These are phyloP conservation scores for Blastocystis sp. DNA, from an alignment of 352 stramenopile genomes.

Conservation along the genomic window DNA sequence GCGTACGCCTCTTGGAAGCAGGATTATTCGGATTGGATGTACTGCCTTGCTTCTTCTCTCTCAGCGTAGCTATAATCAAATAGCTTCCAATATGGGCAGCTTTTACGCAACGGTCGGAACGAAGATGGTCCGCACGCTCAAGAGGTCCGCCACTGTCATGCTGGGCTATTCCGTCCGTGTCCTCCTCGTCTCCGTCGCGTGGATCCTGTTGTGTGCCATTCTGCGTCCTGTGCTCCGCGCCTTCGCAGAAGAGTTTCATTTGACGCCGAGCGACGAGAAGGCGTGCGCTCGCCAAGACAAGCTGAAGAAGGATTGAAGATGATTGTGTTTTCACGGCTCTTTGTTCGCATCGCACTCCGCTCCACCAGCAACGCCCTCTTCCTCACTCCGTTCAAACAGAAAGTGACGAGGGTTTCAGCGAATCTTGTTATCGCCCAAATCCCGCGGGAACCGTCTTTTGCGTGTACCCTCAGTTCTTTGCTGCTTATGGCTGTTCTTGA, in stretches of 20 bases:
- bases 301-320: neutral
- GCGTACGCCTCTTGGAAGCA: slow-evolving; percentile 22
- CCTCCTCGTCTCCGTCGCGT: slow-evolving; percentile 3
- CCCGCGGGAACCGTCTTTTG: neutral
- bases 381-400: no score
- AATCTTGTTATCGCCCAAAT: neutral
- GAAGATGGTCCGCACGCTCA: neutral
- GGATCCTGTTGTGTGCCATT: neutral
- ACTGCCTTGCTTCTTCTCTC: neutral
- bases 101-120: neutral
- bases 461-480: neutral
- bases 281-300: neutral
- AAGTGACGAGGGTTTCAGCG: neutral
- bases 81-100: neutral
- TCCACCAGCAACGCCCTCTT: neutral
- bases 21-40: slow-evolving; percentile 11
- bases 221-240: neutral
- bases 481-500: slow-evolving; percentile 23
- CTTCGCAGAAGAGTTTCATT: slow-evolving; percentile 30
- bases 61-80: neutral
- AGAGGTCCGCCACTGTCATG: neutral
- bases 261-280: neutral
- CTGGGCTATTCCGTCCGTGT: neutral
- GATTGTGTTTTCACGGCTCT: neutral
- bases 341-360: neutral